phyloP scores from a whole-genome alignment of 2,329 filamentous ascomycete species.

The Penicillium hordei region DNA sequence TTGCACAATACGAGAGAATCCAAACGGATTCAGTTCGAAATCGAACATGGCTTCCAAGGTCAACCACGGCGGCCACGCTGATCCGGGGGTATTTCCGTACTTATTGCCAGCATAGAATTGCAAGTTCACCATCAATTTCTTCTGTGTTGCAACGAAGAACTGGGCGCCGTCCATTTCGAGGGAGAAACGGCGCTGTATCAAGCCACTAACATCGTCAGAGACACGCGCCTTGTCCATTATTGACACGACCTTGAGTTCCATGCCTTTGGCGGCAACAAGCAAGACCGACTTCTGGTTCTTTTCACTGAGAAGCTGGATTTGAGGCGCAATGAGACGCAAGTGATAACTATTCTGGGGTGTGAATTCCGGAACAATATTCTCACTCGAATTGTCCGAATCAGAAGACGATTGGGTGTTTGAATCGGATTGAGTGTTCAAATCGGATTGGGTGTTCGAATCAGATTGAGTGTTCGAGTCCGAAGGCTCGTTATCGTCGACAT shows the following conservation, averaged over 20 bases:
- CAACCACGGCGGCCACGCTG: slow-evolving; percentile 96
- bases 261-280: slow-evolving; percentile 92
- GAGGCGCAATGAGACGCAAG: slow-evolving; percentile 89
- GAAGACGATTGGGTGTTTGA: slow-evolving; percentile 41
- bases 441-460: slow-evolving; percentile 39
- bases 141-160: slow-evolving; percentile 95
- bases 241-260: slow-evolving; percentile 96
- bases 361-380: slow-evolving; percentile 84
- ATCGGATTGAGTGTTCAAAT: slow-evolving; percentile 42
- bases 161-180: slow-evolving; percentile 97
- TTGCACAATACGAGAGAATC: slow-evolving; percentile 96
- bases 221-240: slow-evolving; percentile 97
- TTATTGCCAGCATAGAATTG: slow-evolving; percentile 93
- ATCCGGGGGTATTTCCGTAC: slow-evolving; percentile 81
- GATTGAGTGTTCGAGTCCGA: slow-evolving; percentile 44
- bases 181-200: slow-evolving; percentile 91
- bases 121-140: slow-evolving; percentile 82
- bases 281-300: slow-evolving; percentile 98
- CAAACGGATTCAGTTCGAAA: slow-evolving; percentile 88
- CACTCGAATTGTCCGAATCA: slow-evolving; percentile 57
- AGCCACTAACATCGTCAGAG: slow-evolving; percentile 86
- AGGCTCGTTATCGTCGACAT: slow-evolving; percentile 61
- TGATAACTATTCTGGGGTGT: slow-evolving; percentile 91
- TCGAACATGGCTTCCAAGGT: slow-evolving; percentile 99
- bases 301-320: slow-evolving; percentile 97